Base-by-base conservation (phyloP, 2,329 filamentous ascomycete species). In the Neopestalotiopsis sp. region DNA sequence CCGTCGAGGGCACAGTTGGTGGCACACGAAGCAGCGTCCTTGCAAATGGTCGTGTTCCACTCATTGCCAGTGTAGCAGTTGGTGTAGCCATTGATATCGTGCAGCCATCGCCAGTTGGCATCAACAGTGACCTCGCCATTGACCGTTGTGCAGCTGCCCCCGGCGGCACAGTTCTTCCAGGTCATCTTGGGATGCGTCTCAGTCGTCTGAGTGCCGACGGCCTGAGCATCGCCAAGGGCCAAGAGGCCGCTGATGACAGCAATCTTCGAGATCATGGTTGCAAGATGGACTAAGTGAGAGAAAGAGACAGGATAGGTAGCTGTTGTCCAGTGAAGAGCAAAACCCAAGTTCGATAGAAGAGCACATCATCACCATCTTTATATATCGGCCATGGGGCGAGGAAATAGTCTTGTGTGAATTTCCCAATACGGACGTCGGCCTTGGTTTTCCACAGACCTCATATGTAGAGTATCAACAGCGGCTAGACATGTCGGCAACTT, bases 101-200 rank as follows among this genome's bases (percentile, higher is more conserved):
- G 83, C 63, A 85, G 75, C 85, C 85, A 87, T 68, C 85, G 83
- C 84, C 84, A 87, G 77, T 86, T 86, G 70, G 84, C 73, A 70
- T 87, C 85, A 71, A 87, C 76, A 53, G 85, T 83, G 61, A 87
- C 78, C 59, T 81, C 81, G 38, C 81, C 82, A 63, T 76, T 76
- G 69, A 82, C 78, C n/a, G 77, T 78, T 4, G 79, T 80, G 75
- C 85, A 87, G 67, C 79, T 80, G 65, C 83, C 81, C 61, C 74
- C 78, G 17, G 74, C 75, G 38, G 83, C 81, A 74, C 84, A 87
- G 70, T 80, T 79, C 73, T 83, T 76, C 79, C 82, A 84, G 68
- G 79, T 82, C 75, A 87, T 76, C 63, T 79, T 73, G 62, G 84
- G 85, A 71, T 87, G 85, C 30, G 76, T 77, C 70, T 85, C 83